phyloP scores from a whole-genome alignment of 805 yeast genomes.

The Schizosaccharomyces osmophilus region DNA sequence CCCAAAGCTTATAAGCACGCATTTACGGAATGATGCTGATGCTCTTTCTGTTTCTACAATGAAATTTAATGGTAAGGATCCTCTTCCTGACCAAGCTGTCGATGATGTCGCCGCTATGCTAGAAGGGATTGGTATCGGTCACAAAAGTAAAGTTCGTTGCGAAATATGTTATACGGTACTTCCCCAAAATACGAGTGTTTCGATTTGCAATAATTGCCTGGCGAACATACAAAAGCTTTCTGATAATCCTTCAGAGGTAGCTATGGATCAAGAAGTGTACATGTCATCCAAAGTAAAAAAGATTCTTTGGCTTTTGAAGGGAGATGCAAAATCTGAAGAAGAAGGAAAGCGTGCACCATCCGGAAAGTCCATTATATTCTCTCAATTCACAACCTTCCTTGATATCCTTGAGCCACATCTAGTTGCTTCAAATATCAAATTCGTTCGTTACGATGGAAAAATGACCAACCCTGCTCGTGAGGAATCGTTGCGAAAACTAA shows the following conservation, averaged over 20 bases:
- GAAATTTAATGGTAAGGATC: background rate
- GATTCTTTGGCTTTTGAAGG: constrained; percentile 40
- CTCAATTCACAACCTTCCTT: constrained; percentile 90
- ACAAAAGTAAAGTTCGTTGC: background rate
- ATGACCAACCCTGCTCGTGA: constrained; percentile 51
- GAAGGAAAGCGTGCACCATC: constrained; percentile 14
- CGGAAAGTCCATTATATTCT: constrained; percentile 78
- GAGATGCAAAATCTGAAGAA: constrained; percentile 17
- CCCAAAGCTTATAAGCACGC: constrained; percentile 12
- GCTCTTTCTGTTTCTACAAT: constrained; percentile 1
- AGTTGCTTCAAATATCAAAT: constrained; percentile 22
- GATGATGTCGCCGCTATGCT: constrained; percentile 13
- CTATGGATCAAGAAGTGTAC: background rate
- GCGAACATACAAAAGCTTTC: background rate
- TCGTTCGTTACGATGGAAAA: constrained; percentile 56
- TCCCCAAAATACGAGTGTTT: constrained; percentile 5
- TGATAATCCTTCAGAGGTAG: background rate
- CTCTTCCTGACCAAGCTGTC: constrained; percentile 6
- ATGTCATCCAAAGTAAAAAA: constrained; percentile 31
- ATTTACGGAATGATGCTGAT: constrained; percentile 13
- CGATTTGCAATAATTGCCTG: background rate
- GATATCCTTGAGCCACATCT: constrained; percentile 64
- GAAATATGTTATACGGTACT: background rate
- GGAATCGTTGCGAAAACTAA: constrained; percentile 36
- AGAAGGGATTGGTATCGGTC: background rate